Percentiles rank a stretch among this genome's conserved stretches.
Conservation (phyloP, 805 yeast genomes). For the Nakazawaea wyomingensis region DNA sequence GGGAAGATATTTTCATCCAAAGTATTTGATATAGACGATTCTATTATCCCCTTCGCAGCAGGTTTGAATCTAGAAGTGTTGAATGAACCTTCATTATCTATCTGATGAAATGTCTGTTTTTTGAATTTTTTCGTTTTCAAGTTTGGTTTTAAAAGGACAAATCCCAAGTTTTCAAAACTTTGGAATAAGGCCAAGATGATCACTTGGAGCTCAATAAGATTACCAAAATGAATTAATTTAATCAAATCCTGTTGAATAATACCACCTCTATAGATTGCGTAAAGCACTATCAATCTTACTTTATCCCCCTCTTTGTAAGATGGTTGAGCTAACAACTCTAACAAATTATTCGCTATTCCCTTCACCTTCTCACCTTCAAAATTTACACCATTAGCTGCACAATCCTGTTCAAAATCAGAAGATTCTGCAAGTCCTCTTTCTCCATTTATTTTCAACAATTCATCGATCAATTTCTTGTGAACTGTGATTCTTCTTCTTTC, state of each 20-base stretch:
- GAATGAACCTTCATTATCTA: constrained; percentile 44
- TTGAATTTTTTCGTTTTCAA: constrained; percentile 37
- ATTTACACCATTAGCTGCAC: constrained; percentile 67
- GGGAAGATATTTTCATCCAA: constrained; percentile 64
- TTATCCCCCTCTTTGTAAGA: constrained; percentile 58
- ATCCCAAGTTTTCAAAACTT: constrained; percentile 43
- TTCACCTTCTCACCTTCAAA: constrained; percentile 61
- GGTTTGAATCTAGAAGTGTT: constrained; percentile 73
- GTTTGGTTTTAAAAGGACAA: constrained; percentile 30
- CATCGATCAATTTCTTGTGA: constrained; percentile 59
- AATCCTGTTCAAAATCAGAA: constrained; percentile 81
- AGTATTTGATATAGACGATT: constrained; percentile 43
- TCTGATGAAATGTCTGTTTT: constrained; percentile 49
- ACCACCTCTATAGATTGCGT: constrained; percentile 80
- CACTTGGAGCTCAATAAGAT: constrained; percentile 32
- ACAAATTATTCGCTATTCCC: constrained; percentile 55
- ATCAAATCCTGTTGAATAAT: constrained; percentile 65
- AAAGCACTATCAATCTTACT: constrained; percentile 66
- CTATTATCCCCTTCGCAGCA: constrained; percentile 55
- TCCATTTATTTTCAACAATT: constrained; percentile 57
- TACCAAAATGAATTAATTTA: constrained; percentile 59
- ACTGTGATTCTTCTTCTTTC: constrained; percentile 56
- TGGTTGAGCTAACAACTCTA: constrained; percentile 46
- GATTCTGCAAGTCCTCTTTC: constrained; percentile 58
- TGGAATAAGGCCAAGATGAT: constrained; percentile 48